A percentile compares a stretch with the other conserved stretches of the same genome.
phyloP scores from a whole-genome alignment of 2,329 filamentous ascomycete species.

The Exophiala calicioides region DNA sequence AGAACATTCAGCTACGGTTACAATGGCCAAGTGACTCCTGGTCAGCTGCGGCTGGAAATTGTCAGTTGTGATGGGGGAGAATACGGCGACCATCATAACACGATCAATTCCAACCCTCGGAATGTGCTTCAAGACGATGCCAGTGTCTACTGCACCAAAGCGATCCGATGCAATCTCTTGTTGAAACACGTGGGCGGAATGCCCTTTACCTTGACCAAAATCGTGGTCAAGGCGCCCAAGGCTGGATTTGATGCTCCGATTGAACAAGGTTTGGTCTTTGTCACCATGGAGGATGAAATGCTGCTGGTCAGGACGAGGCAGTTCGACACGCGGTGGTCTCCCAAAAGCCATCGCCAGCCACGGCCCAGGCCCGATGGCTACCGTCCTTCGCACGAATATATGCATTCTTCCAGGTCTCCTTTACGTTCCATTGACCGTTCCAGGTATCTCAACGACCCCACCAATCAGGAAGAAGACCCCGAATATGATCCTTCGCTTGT shows the following conservation, averaged over 20 bases:
- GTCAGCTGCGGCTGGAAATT: conserved; percentile 80
- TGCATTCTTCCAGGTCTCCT: conserved; percentile 40
- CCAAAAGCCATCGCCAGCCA: conserved; percentile 35
- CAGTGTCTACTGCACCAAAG: conserved; percentile 87
- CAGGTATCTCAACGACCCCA: conserved; percentile 28
- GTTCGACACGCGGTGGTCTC: conserved; percentile 70
- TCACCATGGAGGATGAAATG: conserved; percentile 81
- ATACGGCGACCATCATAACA: conserved; percentile 59
- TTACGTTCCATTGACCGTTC: conserved; percentile 37
- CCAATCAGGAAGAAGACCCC: conserved; percentile 10
- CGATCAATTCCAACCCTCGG: conserved; percentile 65
- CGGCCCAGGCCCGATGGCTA: conserved; percentile 28
- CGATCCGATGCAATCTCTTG: conserved; percentile 83
- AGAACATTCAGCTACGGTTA: conserved; percentile 75
- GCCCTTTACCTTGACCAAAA: conserved; percentile 78
- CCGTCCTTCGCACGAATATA: conserved; percentile 44
- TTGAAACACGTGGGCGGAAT: conserved; percentile 77
- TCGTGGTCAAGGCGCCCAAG: conserved; percentile 83
- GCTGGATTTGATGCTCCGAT: conserved; percentile 81
- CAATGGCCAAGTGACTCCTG: conserved; percentile 83
- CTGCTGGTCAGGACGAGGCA: conserved; percentile 70
- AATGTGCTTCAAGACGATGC: conserved; percentile 82
- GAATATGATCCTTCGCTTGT: conserved; percentile 15
- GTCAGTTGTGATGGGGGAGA: conserved; percentile 83
- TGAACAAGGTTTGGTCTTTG: conserved; percentile 88